A percentile compares a stretch with the other conserved stretches of the same genome.
phyloP scores from a whole-genome alignment of 768 basidiomycete species.

The Tricholoma matsutake region DNA sequence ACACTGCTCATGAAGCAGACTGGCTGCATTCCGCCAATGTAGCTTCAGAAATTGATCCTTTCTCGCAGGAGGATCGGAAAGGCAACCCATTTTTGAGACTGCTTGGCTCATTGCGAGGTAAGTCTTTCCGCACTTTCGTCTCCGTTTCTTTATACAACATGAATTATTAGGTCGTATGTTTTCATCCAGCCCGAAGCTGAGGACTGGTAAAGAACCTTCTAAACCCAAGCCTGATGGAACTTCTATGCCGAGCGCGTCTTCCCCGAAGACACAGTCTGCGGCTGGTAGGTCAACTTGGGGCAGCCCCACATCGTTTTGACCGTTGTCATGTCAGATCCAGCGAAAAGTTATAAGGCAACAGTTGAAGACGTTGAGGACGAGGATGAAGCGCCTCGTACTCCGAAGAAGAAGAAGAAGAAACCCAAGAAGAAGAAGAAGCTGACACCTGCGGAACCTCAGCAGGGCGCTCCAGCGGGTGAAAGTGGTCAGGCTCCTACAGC shows the following conservation, averaged over 20 bases:
- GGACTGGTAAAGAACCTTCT: slow-evolving; percentile 11
- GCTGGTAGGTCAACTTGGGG: neutral
- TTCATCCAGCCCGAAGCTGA: slow-evolving; percentile 40
- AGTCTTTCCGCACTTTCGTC: slow-evolving; percentile 2
- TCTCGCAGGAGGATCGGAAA: slow-evolving; percentile 50
- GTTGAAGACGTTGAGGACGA: slow-evolving; percentile 77
- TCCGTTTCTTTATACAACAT: slow-evolving; percentile 1
- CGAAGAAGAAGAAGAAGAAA: slow-evolving; percentile 58
- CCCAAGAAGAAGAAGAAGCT: slow-evolving; percentile 67
- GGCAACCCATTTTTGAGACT: slow-evolving; percentile 79
- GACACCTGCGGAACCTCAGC: slow-evolving; percentile 19
- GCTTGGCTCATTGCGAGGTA: slow-evolving; percentile 72
- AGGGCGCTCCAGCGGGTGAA: slow-evolving; percentile 14
- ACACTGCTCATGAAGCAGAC: slow-evolving; percentile 56
- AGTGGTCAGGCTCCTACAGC: slow-evolving; percentile 11
- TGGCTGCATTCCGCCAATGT: slow-evolving; percentile 49
- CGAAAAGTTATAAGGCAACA: slow-evolving; percentile 44
- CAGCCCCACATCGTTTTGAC: neutral
- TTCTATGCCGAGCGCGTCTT: neutral
- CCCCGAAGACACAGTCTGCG: neutral
- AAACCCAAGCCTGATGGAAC: neutral
- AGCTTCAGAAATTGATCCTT: slow-evolving; percentile 40
- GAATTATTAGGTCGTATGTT: slow-evolving; percentile 59
- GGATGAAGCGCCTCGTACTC: slow-evolving; percentile 37
- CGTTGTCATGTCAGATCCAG: slow-evolving; percentile 2